These are phyloP conservation scores for Guadua angustifolia DNA, from an alignment of 176 grass and related monocot species.

Conservation along the genomic window DNA sequence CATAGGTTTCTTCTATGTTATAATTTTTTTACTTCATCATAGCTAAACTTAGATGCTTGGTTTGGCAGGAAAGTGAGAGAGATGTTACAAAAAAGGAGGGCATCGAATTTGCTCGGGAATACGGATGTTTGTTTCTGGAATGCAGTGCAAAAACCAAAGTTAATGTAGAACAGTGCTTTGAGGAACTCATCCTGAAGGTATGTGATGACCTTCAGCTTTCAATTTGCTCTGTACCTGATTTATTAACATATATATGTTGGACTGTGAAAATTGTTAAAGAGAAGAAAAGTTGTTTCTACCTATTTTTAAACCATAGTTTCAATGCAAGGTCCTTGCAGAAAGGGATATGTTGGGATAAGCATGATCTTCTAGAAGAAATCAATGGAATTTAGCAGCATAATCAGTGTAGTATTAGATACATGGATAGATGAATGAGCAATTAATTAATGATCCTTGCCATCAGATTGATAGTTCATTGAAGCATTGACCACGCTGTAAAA, in stretches of 20 bases:
- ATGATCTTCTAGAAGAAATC: conserved; percentile 31
- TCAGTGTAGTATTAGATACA: conserved; percentile 5
- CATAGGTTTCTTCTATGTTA: not conserved
- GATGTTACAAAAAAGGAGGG: conserved; percentile 92
- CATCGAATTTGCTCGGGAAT: conserved; percentile 90
- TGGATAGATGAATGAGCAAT: not conserved
- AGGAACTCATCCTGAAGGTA: conserved; percentile 97
- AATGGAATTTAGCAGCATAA: conserved; percentile 10
- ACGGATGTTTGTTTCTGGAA: conserved; percentile 91
- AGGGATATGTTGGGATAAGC: conserved; percentile 23
- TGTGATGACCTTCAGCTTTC: not conserved
- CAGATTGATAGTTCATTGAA: conserved; percentile 3
- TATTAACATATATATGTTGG: not conserved
- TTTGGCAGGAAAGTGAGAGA: conserved; percentile 92
- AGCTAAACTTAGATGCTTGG: not conserved
- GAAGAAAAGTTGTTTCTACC: not conserved
- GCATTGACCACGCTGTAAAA: not conserved
- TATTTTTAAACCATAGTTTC: conserved; percentile 29
- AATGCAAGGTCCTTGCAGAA: conserved; percentile 54
- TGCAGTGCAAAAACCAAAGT: conserved; percentile 94
- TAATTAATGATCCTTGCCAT: not conserved
- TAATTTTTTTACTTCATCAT: not conserved
- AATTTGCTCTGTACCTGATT: not conserved
- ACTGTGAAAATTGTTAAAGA: not conserved
- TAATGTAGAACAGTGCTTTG: conserved; percentile 94